Base-by-base conservation (phyloP, 106 monocot species). In the Apostasia ramifera region DNA sequence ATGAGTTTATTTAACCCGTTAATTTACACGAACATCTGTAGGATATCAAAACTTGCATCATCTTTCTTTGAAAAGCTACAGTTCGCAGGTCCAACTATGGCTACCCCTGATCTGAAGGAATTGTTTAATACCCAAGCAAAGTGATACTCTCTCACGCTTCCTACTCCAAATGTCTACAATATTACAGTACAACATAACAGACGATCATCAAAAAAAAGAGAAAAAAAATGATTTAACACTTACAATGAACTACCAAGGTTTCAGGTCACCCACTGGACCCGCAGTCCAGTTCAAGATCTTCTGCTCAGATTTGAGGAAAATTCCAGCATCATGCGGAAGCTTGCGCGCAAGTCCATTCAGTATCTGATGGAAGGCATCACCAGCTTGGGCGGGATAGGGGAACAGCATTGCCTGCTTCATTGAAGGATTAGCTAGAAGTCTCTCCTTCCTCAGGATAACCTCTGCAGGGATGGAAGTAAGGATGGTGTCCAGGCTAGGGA, bases 401-500 rank as follows among this genome's bases (percentile, higher is more conserved):
- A 87, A 87, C 12, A 87, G 37, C 83, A 87, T 83, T 0, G 87
- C 83, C 69, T 87, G 83, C 75, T 87, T 87, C 87, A 83, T 87
- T 0, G 87, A 87, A 57, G 83, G 80, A 42, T 87, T 80, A 10
- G 87, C 87, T 7, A 87, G 77, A 40, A 83, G 69, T 69, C 87
- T 80, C 60, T 87, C 83, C 53, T 87, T 87, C 69, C 83, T 81
- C 53, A 87, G 59, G 10, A 87, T 78, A 9, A 71, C 83, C 9
- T 87, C 87, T 4, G 68, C 66, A 3, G 87, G 68, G 49, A 87
- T 83, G 0, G 80, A 80, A 14, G 86, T 83, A 7, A 86, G 73
- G 43, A 86, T 86, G 0, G 73, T 74, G 38, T 86, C 86, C 7
- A 87, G 54, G 48, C 75, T 81, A 8, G 87, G 83, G n/a, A 87